Conservation (phyloP, 1,284 basidiomycete genomes). For the Retiboletus fuscus region DNA sequence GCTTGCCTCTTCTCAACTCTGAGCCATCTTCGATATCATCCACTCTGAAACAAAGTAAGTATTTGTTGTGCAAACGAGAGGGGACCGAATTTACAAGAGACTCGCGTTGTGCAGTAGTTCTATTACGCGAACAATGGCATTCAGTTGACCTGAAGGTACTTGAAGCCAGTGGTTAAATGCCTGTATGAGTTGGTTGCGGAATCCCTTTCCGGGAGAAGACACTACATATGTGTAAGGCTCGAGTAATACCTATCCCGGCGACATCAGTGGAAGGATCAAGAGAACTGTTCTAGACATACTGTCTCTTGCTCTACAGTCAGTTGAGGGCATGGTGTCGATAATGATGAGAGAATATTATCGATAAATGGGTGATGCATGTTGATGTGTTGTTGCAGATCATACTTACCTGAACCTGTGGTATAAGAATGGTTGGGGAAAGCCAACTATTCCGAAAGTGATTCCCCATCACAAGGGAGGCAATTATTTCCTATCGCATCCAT, state of each 20-base stretch:
- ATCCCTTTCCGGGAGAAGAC: conserved; percentile 73
- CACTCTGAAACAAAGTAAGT: conserved; percentile 36
- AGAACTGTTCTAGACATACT: conserved; percentile 22
- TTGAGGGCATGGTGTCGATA: conserved; percentile 9
- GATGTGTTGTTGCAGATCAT: neutral
- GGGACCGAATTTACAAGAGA: conserved; percentile 25
- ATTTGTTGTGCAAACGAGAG: neutral
- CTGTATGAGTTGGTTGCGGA: too few species aligned
- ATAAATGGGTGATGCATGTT: conserved; percentile 39
- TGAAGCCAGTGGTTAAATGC: too few species aligned
- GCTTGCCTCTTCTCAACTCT: conserved; percentile 75
- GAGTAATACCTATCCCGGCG: too few species aligned
- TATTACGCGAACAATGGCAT: conserved; percentile 82
- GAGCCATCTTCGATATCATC: too few species aligned
- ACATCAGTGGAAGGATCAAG: conserved; percentile 1
- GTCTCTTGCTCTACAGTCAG: conserved; percentile 36
- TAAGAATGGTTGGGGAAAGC: conserved; percentile 15
- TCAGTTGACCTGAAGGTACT: conserved; percentile 80
- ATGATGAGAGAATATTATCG: conserved; percentile 24
- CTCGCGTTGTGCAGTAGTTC: conserved; percentile 70
- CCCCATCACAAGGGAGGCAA: neutral
- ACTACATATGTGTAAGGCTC: conserved; percentile 93
- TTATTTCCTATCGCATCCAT: conserved; percentile 10
- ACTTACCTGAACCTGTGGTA: conserved; percentile 8
- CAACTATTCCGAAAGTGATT: conserved; percentile 20